phyloP scores from a whole-genome alignment of 2,329 filamentous ascomycete species.

The Thermoascus crustaceus region DNA sequence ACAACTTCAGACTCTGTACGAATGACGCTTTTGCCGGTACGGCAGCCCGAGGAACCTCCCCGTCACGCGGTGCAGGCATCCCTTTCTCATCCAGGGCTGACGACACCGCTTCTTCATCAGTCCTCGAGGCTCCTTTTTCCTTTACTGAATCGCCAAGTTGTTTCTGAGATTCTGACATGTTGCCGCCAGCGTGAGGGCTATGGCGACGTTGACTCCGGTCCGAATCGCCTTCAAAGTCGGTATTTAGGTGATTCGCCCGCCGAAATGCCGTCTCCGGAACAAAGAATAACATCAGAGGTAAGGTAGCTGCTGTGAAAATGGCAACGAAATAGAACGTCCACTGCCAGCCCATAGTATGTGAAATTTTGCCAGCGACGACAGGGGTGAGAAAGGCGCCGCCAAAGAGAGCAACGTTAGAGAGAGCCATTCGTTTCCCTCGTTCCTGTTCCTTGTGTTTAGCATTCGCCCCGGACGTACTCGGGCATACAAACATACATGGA shows the following conservation, averaged over 20 bases:
- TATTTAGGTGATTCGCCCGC: constrained; percentile 60
- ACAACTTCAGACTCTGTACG: constrained; percentile 54
- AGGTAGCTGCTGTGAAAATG: constrained; percentile 65
- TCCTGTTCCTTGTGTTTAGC: constrained; percentile 37
- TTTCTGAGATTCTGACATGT: constrained; percentile 8
- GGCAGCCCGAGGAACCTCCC: neutral
- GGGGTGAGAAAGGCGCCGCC: constrained; percentile 71
- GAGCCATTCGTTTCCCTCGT: constrained; percentile 78
- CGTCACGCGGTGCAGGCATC: neutral
- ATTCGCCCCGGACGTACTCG: neutral
- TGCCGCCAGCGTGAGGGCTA: neutral
- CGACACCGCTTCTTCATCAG: neutral
- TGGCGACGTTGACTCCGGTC: constrained; percentile 11
- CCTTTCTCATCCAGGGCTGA: neutral
- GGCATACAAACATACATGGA: constrained; percentile 53
- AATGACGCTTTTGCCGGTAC: constrained; percentile 48
- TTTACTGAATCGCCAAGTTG: constrained; percentile 6
- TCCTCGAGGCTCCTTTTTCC: constrained; percentile 5
- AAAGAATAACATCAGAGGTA: constrained; percentile 67
- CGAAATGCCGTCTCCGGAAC: constrained; percentile 78
- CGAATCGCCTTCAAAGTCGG: constrained; percentile 49
- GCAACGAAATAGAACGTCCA: constrained; percentile 86
- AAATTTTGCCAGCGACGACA: constrained; percentile 84
- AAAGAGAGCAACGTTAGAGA: constrained; percentile 63
- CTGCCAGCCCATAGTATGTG: constrained; percentile 64